Evolutionary conservation across 2,329 filamentous ascomycete species (phyloP).

Genomic region (Colletotrichum nymphaeae): DNA sequence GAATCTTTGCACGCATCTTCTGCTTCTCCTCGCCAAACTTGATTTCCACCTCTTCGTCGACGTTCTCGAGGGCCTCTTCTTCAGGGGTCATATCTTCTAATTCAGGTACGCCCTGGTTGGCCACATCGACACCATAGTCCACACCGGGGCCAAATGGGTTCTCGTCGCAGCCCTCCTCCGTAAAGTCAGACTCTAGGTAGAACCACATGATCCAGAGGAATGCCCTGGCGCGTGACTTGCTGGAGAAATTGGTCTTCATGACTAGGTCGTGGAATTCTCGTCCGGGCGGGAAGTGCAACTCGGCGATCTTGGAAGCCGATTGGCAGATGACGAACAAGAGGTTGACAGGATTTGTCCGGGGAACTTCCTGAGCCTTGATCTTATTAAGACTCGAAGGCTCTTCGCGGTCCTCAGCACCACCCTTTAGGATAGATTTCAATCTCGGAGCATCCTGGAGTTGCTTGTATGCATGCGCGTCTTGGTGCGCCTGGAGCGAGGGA

Average conservation of each 20-base stretch:
- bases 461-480: slow-evolving; percentile 96
- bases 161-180: slow-evolving; percentile 84
- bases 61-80: slow-evolving; percentile 76
- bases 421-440: slow-evolving; percentile 96
- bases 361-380: slow-evolving; percentile 74
- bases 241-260: slow-evolving; percentile 88
- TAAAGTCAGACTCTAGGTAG: slow-evolving; percentile 96
- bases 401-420: slow-evolving; percentile 88
- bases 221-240: slow-evolving; percentile 83
- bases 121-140: slow-evolving; percentile 72
- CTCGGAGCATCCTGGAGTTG: slow-evolving; percentile 96
- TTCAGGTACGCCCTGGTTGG: slow-evolving; percentile 76
- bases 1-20: slow-evolving; percentile 78
- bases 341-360: slow-evolving; percentile 95
- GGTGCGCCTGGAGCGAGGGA: slow-evolving; percentile 92
- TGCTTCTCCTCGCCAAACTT: slow-evolving; percentile 80
- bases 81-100: slow-evolving; percentile 75
- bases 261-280: slow-evolving; percentile 97
- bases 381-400: slow-evolving; percentile 88
- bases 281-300: slow-evolving; percentile 86
- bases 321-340: slow-evolving; percentile 95
- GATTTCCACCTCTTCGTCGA: slow-evolving; percentile 77
- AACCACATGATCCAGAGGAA: slow-evolving; percentile 99
- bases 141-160: slow-evolving; percentile 88
- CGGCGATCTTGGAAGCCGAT: slow-evolving; percentile 90